A percentile compares a stretch with the other conserved stretches of the same genome.
Evolutionary conservation across 192 early-diverging fungal genomes (phyloP).

Genomic region (Entomortierella beljakovae): DNA sequence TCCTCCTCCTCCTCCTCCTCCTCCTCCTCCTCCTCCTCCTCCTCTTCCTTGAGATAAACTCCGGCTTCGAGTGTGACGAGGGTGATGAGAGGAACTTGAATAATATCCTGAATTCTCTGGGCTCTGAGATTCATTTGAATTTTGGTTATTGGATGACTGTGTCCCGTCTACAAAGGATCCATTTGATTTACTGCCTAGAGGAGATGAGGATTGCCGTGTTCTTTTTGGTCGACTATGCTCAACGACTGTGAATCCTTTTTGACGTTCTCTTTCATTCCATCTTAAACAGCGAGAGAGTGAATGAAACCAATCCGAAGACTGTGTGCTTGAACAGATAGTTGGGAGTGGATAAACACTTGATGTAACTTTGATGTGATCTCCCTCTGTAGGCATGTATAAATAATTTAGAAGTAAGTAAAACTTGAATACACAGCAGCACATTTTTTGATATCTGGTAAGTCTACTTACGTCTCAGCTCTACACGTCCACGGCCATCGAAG

Average conservation of each 20-base stretch:
- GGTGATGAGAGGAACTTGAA: not conserved
- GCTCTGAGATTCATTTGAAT: not conserved
- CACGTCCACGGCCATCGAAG: conserved; percentile 94
- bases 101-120: conserved; percentile 5
- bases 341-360: conserved; percentile 90
- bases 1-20: too few species aligned
- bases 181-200: not conserved
- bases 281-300: conserved; percentile 84
- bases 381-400: conserved; percentile 55
- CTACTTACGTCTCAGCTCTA: conserved; percentile 78
- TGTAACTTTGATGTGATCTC: conserved; percentile 89
- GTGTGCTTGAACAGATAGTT: conserved; percentile 81
- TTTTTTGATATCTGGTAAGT: too few species aligned
- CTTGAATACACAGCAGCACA: too few species aligned
- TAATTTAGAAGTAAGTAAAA: not conserved
- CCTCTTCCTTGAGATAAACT: not conserved
- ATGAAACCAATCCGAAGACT: conserved; percentile 92
- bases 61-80: not conserved
- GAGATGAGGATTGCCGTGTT: conserved; percentile 17
- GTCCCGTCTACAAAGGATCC: not conserved
- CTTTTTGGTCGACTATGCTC: conserved; percentile 48
- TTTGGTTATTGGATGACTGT: not conserved
- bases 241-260: conserved; percentile 80
- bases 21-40: not conserved
- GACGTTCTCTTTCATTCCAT: conserved; percentile 94